These are phyloP conservation scores for Boeremia lycopersici DNA, from an alignment of 2,329 filamentous ascomycete genomes.

Conservation along the genomic window DNA sequence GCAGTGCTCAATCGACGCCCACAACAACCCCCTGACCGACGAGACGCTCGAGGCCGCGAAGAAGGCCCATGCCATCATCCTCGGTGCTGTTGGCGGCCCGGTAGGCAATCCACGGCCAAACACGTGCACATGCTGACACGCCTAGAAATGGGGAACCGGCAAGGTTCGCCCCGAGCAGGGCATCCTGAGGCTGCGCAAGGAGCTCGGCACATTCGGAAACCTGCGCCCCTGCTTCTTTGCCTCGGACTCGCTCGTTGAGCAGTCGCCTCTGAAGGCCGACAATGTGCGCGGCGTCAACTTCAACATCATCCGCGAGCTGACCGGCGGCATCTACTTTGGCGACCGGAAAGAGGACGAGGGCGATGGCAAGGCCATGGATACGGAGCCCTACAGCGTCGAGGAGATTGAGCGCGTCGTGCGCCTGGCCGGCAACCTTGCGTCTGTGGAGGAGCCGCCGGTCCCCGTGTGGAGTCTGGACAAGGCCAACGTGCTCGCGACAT, in stretches of 20 bases:
- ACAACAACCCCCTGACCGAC: slow-evolving; percentile 79
- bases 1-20: slow-evolving; percentile 86
- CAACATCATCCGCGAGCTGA: slow-evolving; percentile 89
- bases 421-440: slow-evolving; percentile 79
- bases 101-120: slow-evolving; percentile 49
- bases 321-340: slow-evolving; percentile 94
- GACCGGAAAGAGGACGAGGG: slow-evolving; percentile 82
- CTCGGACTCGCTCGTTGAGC: slow-evolving; percentile 78
- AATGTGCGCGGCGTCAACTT: slow-evolving; percentile 89
- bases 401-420: slow-evolving; percentile 91
- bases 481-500: slow-evolving; percentile 93
- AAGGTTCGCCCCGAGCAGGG: slow-evolving; percentile 90
- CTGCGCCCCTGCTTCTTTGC: slow-evolving; percentile 96
- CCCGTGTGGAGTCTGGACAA: slow-evolving; percentile 91
- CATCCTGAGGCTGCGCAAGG: slow-evolving; percentile 86
- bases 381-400: slow-evolving; percentile 79
- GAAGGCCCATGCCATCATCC: slow-evolving; percentile 83
- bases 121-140: slow-evolving; percentile 13
- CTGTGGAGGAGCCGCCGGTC: slow-evolving; percentile 74
- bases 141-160: slow-evolving; percentile 86
- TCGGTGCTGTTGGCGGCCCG: slow-evolving; percentile 94
- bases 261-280: slow-evolving; percentile 83
- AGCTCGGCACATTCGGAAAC: slow-evolving; percentile 94
- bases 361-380: slow-evolving; percentile 77
- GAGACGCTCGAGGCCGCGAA: slow-evolving; percentile 83